phyloP scores from a whole-genome alignment of 1,139 yeast genomes.

The Pichia sp. region DNA sequence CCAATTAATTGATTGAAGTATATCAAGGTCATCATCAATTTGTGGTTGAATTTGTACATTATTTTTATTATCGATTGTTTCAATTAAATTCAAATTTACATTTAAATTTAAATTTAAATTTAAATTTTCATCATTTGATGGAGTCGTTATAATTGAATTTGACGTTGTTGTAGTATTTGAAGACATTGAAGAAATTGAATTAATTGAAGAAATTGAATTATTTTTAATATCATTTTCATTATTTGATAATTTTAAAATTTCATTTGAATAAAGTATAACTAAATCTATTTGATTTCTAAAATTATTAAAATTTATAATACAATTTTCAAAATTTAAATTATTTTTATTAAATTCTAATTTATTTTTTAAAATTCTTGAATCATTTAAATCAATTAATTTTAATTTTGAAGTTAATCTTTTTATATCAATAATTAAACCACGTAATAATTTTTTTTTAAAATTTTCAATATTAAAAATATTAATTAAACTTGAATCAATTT shows the following conservation, averaged over 20 bases:
- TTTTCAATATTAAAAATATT: slow-evolving; percentile 7
- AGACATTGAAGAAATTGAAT: neutral
- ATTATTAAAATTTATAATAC: slow-evolving; percentile 5
- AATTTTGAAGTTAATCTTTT: slow-evolving; percentile 9
- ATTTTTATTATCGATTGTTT: neutral
- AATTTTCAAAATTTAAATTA: slow-evolving; percentile 6
- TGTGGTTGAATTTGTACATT: neutral
- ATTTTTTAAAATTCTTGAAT: neutral
- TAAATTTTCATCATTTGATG: too few relatives aligned
- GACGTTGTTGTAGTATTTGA: too few relatives aligned
- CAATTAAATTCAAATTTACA: neutral
- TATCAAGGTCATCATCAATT: slow-evolving; percentile 4
- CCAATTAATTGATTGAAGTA: slow-evolving; percentile 1
- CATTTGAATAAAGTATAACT: slow-evolving; percentile 17
- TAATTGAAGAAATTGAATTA: neutral
- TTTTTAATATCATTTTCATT: neutral
- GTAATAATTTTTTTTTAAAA: slow-evolving; percentile 11
- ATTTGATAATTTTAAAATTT: slow-evolving; percentile 9
- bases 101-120: too few relatives aligned
- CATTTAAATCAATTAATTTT: slow-evolving; percentile 4
- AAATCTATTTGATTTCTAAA: slow-evolving; percentile 16
- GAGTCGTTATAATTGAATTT: too few relatives aligned
- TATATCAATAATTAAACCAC: slow-evolving; percentile 16
- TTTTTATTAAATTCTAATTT: slow-evolving; percentile 1
- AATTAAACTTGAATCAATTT: slow-evolving; percentile 8